Evolutionary conservation across 768 basidiomycete species (phyloP), one percentile per base, ranked within the genome.

Genomic region (Gymnopilus junonius): DNA sequence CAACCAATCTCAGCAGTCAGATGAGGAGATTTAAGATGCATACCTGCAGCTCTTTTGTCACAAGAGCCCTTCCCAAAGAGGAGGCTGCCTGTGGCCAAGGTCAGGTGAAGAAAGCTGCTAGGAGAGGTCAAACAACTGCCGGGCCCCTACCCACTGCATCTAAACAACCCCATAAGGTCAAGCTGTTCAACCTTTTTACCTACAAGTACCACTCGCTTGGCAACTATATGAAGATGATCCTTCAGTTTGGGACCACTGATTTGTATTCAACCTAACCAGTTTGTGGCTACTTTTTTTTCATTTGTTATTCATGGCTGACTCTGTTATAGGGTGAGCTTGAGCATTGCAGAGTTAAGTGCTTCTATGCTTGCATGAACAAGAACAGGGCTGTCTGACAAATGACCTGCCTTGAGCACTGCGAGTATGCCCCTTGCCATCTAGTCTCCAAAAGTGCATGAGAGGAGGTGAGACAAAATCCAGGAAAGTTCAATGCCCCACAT

Each of bases 1-100:
- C 55, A 62, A 77, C 42, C n/a, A 76, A 31, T 60, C 68, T 78
- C 3, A 74, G 75, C 8, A 20, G 31, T n/a, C 34, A 54, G 1
- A 35, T 76, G 20, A 69, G 73, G 25, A 54, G 61, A 53, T 78
- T 77, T 61, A 39, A 65, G 48, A 39, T 57, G 4, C 40, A 25
- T 0, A 63, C 66, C 2, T 73, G 73, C 46, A n/a, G 31, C 1
- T 35, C 58, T 8, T 75, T 69, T 61, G 53, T 55, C 8, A 67
- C 68, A n/a, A 50, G 55, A 4, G 65, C 68, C 2, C 59, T 75
- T 8, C 75, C 74, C 8, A 37, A 57, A 1, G 74, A 77, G 54
- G 66, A 64, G 14, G 69, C 68, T 0, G 64, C 69, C 12, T 59
- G 71, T 6, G 64, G 53, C 7, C 64, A 70, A 2, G 66, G 70